phyloP scores from a whole-genome alignment of 148 eudicot species.

The Rhododendron griersonianum region DNA sequence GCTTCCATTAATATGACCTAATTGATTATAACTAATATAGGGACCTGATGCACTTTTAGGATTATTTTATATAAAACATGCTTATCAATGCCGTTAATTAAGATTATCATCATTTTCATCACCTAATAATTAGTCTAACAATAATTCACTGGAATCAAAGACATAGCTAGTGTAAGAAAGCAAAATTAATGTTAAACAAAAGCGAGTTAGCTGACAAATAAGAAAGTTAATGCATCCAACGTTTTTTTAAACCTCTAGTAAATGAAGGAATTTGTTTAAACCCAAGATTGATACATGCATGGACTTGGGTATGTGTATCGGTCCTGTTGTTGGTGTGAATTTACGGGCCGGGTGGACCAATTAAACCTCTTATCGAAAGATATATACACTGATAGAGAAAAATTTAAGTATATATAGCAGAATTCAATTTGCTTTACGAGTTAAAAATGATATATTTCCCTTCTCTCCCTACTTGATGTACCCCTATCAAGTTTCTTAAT shows the following conservation, averaged over 20 bases:
- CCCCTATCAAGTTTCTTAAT: no score
- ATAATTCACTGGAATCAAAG: neutral
- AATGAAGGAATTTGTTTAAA: neutral
- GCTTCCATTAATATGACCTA: slow-evolving; percentile 21
- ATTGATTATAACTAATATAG: neutral
- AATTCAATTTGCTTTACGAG: neutral
- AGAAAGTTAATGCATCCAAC: neutral
- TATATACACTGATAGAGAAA: neutral
- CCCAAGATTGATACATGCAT: neutral
- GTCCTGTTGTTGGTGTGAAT: neutral
- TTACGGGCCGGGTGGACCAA: neutral
- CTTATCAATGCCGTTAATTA: neutral
- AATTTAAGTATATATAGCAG: no score
- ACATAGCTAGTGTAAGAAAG: slow-evolving; percentile 9
- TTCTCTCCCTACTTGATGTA: no score
- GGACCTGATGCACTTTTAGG: neutral
- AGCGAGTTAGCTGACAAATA: neutral
- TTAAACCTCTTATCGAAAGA: neutral
- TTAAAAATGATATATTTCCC: neutral
- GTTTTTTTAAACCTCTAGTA: no score
- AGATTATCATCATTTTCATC: slow-evolving; percentile 1
- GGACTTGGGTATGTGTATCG: neutral
- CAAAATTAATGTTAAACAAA: neutral
- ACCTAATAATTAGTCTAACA: neutral
- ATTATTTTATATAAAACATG: slow-evolving; percentile 8